Evolutionary conservation across 768 basidiomycete genomes (phyloP), one percentile per base, ranked within the genome.

Genomic region (Kwoniella botswanensis): DNA sequence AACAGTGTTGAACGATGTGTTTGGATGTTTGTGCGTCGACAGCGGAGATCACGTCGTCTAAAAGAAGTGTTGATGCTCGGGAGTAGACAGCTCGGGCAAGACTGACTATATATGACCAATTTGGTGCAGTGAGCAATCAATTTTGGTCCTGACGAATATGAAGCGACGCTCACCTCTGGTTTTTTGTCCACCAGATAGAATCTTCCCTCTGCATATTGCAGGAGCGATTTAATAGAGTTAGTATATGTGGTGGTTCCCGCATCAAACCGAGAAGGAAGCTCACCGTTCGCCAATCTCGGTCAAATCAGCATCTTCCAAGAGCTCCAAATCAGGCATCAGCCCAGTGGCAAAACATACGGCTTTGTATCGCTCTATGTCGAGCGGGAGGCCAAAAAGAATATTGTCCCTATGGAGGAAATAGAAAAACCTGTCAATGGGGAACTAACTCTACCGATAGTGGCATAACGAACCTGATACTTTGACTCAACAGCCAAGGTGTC

Each of bases 201-300:
- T 79, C 63, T 80, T 80, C 0, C 79, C 79, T 46, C 71, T 71
- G 44, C n/a, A 58, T 26, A 26, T 26, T 26, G 24, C 24, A 26
- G 24, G 24, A 26, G 24, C 24, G 24, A 26, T 26, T 26, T 26
- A 26, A 26, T 26, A 26, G 24, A 26, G 24, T 26, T 26, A 26
- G 24, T 26, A 26, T 26, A 26, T 26, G 24, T 26, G 1, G 3
- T 26, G 24, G 3, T 26, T 26, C 24, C 24, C 24, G 24, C 24
- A 26, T 26, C 24, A 26, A 26, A 26, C 24, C 24, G 24, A 26
- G 24, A 26, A 26, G 24, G 24, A 26, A 26, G 24, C 24, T 62
- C 52, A 68, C 76, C 89, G 88, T 80, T 91, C 90, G 3, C 90
- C 90, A 42, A 91, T 88, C 82, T 92, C 90, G 2, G 90, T 90